These are phyloP conservation scores for Wickerhamiella australiensis DNA, from an alignment of 805 yeast species.

Conservation along the genomic window DNA sequence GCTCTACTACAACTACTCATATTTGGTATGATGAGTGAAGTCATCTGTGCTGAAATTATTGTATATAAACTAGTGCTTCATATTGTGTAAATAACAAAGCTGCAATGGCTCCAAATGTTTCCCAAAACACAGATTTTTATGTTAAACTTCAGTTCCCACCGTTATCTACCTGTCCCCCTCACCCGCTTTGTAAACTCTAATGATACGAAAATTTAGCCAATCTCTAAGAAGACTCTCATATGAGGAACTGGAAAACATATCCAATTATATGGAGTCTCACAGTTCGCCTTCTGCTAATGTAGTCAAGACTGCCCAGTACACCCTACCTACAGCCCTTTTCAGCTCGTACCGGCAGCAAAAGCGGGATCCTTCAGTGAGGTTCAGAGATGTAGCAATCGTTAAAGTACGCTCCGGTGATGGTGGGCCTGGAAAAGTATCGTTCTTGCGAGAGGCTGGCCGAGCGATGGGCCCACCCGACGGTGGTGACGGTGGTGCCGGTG, in stretches of 20 bases:
- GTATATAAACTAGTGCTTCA: too few species aligned
- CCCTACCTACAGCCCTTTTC: conserved; percentile 17
- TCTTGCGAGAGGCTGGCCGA: conserved; percentile 72
- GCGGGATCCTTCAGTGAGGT: conserved; percentile 15
- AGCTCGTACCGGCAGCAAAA: conserved; percentile 23
- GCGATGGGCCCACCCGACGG: conserved; percentile 94
- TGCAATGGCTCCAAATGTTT: too few species aligned
- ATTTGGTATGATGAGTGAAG: too few species aligned
- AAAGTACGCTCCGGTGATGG: conserved; percentile 68
- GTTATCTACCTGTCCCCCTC: too few species aligned
- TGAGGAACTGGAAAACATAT: conserved; percentile 9
- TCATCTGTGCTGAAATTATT: too few species aligned
- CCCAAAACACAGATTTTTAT: too few species aligned
- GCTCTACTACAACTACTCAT: too few species aligned
- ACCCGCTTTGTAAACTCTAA: background rate
- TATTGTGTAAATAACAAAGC: too few species aligned
- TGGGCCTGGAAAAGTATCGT: conserved; percentile 79
- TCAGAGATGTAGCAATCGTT: conserved; percentile 51
- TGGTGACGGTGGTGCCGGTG: conserved; percentile 97
- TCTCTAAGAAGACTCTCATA: background rate
- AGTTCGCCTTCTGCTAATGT: conserved; percentile 9
- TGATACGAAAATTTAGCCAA: conserved; percentile 5
- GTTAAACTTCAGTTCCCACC: too few species aligned
- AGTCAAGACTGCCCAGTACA: conserved; percentile 9
- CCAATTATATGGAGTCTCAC: conserved; percentile 6